Percentiles rank a stretch among this genome's conserved stretches.
Evolutionary conservation across 192 early-diverging fungal genomes (phyloP).

Genomic region (Coemansia furcata): DNA sequence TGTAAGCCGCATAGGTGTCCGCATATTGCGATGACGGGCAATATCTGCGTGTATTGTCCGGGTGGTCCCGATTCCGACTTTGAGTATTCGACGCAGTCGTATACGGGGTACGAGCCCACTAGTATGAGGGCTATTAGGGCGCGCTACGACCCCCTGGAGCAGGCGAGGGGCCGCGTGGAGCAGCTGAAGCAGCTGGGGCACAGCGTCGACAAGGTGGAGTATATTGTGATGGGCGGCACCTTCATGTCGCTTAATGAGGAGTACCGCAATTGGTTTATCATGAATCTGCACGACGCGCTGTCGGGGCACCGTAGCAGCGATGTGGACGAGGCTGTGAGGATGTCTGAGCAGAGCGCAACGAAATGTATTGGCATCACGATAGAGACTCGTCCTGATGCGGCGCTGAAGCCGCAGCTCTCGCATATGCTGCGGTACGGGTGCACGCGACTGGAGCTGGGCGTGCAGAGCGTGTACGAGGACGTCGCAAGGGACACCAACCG

Average conservation of each 20-base stretch:
- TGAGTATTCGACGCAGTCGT: conserved; percentile 99
- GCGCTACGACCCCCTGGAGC: conserved; percentile 97
- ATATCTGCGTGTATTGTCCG: conserved; percentile 97
- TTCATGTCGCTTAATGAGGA: conserved; percentile 97
- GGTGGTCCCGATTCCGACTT: conserved; percentile 99
- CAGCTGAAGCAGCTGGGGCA: conserved; percentile 93
- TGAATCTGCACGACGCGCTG: conserved; percentile 93
- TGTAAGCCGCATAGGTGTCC: conserved; percentile 91
- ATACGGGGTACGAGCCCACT: conserved; percentile 99
- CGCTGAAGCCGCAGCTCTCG: conserved; percentile 94
- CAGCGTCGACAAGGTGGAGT: conserved; percentile 97
- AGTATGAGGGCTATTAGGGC: conserved; percentile 98
- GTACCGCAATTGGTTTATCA: conserved; percentile 97
- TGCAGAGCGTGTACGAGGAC: conserved; percentile 99
- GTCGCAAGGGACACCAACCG: conserved; percentile 98
- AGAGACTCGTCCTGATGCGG: conserved; percentile 98
- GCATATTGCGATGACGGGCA: conserved; percentile 98
- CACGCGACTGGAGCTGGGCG: conserved; percentile 96
- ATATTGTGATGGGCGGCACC: conserved; percentile 99
- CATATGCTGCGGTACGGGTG: conserved; percentile 99
- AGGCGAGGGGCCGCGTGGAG: conserved; percentile 89
- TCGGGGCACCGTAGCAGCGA: conserved; percentile 87
- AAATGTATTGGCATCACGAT: conserved; percentile 99
- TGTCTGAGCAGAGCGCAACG: conserved; percentile 93
- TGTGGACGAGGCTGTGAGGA: conserved; percentile 96